Evolutionary conservation across 257 asterid species (phyloP).

Genomic region (Solanum corneliomulleri): DNA sequence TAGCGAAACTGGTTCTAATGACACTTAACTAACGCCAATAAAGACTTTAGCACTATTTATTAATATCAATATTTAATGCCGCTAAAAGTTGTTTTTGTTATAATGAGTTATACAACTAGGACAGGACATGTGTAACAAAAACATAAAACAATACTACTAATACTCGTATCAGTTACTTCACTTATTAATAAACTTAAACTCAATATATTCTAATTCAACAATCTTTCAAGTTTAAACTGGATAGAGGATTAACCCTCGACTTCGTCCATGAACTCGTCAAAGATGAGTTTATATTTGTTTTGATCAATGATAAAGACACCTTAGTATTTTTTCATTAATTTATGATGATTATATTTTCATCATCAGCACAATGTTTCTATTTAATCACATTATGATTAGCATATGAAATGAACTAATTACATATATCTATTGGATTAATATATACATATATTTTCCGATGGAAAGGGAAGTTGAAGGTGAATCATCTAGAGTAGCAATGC

Average conservation of each 20-base stretch:
- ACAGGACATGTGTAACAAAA: background rate
- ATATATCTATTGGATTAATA: background rate
- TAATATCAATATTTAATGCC: too few relatives aligned
- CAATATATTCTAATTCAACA: background rate
- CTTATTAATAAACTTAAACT: background rate
- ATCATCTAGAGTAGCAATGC: background rate
- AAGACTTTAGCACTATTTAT: too few relatives aligned
- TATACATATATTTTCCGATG: background rate
- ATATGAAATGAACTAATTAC: background rate
- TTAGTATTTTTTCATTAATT: background rate
- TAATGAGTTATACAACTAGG: background rate
- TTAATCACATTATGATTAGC: background rate
- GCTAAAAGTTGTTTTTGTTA: too few relatives aligned
- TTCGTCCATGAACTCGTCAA: background rate
- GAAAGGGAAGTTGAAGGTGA: background rate
- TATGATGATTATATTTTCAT: too few relatives aligned
- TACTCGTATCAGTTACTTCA: background rate
- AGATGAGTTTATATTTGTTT: background rate
- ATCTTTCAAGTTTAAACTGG: background rate
- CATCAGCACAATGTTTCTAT: background rate
- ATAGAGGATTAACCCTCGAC: background rate
- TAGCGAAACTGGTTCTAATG: too few relatives aligned
- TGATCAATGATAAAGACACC: background rate
- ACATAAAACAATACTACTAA: background rate
- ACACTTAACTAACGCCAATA: accelerated